Conservation (phyloP, 2,329 filamentous ascomycete genomes). For the Aspergillus awamori region DNA sequence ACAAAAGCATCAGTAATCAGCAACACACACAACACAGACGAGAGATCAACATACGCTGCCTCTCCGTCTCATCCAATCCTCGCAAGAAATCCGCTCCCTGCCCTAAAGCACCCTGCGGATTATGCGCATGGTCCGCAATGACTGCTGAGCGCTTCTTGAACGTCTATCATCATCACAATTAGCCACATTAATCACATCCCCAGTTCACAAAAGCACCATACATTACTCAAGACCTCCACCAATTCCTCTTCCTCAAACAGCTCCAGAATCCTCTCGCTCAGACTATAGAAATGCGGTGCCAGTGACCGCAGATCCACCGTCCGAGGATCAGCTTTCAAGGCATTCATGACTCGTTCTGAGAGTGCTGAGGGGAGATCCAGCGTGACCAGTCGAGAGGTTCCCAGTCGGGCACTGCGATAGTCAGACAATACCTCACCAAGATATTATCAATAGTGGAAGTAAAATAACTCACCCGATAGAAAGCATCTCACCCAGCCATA, state of each 20-base stretch:
- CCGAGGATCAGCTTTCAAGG: conserved; percentile 85
- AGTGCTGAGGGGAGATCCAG: conserved; percentile 81
- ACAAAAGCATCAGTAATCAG: conserved; percentile 23
- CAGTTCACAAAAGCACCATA: conserved; percentile 25
- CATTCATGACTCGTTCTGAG: conserved; percentile 78
- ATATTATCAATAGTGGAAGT: not conserved
- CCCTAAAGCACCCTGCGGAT: conserved; percentile 70
- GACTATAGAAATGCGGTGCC: conserved; percentile 83
- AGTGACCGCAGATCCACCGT: conserved; percentile 82
- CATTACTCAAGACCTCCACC: conserved; percentile 66
- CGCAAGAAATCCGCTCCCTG: conserved; percentile 79
- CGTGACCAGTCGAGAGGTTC: conserved; percentile 65
- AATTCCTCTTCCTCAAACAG: conserved; percentile 88
- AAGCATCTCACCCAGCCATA: conserved; percentile 96
- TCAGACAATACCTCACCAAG: conserved; percentile 1
- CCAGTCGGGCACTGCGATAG: conserved; percentile 44
- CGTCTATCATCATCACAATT: conserved; percentile 52
- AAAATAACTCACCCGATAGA: conserved; percentile 46
- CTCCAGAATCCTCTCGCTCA: conserved; percentile 83
- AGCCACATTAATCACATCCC: not conserved
- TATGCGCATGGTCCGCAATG: conserved; percentile 85
- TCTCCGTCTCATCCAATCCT: conserved; percentile 87
- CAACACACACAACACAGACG: not conserved
- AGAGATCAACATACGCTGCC: conserved; percentile 55
- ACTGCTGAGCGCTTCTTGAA: conserved; percentile 81